phyloP scores from a whole-genome alignment of 306 rosid genomes.

The Casuarina cunninghamiana region DNA sequence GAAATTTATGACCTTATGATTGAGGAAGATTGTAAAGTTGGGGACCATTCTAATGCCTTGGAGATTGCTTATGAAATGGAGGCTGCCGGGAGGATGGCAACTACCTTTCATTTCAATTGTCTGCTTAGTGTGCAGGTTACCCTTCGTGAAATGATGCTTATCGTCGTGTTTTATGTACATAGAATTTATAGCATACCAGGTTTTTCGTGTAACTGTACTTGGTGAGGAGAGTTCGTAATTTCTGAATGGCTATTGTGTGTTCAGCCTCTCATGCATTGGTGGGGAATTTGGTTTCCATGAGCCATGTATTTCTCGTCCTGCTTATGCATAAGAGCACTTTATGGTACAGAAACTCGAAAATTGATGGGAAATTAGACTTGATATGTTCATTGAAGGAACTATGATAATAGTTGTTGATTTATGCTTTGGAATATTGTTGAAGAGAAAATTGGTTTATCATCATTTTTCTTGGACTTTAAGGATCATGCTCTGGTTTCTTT shows the following conservation, averaged over 20 bases:
- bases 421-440: neutral
- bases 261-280: neutral
- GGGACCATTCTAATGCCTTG: conserved; percentile 89
- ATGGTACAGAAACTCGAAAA: neutral
- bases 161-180: neutral
- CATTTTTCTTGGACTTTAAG: neutral
- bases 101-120: conserved; percentile 91
- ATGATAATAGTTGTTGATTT: neutral
- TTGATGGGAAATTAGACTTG: neutral
- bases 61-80: conserved; percentile 92
- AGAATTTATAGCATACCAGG: neutral
- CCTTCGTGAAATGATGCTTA: conserved; percentile 20
- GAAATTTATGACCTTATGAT: conserved; percentile 78
- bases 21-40: conserved; percentile 72
- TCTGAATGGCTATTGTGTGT: neutral
- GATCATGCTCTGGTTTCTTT: neutral
- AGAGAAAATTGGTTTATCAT: neutral
- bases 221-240: neutral
- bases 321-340: neutral
- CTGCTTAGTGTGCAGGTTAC: conserved; percentile 90
- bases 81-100: conserved; percentile 96
- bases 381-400: neutral
- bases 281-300: neutral
- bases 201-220: neutral
- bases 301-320: neutral